Conservation (phyloP, 2,329 filamentous ascomycete species). For the Gyromitra esculenta region DNA sequence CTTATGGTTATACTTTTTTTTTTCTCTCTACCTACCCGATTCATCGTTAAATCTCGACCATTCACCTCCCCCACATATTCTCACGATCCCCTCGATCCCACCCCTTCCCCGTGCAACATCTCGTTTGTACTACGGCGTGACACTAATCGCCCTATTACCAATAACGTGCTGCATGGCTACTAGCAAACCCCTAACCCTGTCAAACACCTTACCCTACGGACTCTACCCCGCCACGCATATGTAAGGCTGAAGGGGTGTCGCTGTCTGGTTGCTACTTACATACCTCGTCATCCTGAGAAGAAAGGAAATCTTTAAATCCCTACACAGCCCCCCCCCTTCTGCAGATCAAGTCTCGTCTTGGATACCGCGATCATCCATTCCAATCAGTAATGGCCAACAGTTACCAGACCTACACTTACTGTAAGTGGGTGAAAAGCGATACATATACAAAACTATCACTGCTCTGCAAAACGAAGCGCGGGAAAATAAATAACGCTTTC, state of each 20-base stretch:
- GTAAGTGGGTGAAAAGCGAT: not conserved
- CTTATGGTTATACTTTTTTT: no score
- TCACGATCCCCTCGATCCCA: not conserved
- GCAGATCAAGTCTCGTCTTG: not conserved
- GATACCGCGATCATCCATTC: not conserved
- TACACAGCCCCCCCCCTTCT: not conserved
- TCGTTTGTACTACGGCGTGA: not conserved
- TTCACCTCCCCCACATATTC: not conserved
- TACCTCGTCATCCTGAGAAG: not conserved
- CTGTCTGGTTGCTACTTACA: not conserved
- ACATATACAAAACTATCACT: no score
- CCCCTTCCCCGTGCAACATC: not conserved
- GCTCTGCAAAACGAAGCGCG: no score
- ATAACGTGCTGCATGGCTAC: not conserved
- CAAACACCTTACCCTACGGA: not conserved
- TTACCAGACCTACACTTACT: not conserved
- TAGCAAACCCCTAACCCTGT: conserved; percentile 23
- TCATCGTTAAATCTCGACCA: no score
- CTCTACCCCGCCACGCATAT: conserved; percentile 20
- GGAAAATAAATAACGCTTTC: not conserved
- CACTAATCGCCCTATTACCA: not conserved
- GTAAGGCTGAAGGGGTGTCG: conserved; percentile 23
- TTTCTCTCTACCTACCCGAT: no score
- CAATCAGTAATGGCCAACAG: not conserved
- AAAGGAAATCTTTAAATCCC: not conserved